A percentile compares a stretch with the other conserved stretches of the same genome.
These are phyloP conservation scores for Eucalyptus coolabah DNA, from an alignment of 345 rosid genomes.

Conservation along the genomic window DNA sequence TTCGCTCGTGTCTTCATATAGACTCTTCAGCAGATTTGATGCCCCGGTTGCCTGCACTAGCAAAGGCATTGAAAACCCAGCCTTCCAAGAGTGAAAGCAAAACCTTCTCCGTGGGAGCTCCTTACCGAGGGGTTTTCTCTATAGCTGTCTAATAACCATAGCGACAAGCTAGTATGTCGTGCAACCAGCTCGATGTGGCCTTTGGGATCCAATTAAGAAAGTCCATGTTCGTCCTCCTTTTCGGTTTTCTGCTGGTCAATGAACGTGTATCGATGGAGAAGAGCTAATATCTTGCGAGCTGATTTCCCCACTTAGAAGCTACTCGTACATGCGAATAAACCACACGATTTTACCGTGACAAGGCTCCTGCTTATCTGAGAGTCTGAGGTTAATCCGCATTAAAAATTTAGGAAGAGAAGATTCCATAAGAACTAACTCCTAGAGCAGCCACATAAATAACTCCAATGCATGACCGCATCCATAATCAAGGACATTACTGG, in stretches of 20 bases:
- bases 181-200: not conserved
- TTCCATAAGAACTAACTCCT: not conserved
- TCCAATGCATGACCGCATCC: not conserved
- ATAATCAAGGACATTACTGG: not conserved
- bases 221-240: not conserved
- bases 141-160: not conserved
- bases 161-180: not conserved
- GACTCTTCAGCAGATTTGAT: slow-evolving; percentile 62
- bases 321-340: not conserved
- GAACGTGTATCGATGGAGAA: not conserved
- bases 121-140: not conserved
- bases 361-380: not conserved
- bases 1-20: slow-evolving; percentile 70
- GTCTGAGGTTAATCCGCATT: not conserved
- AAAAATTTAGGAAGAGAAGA: not conserved
- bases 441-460: not conserved
- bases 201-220: not conserved
- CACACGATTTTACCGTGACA: not conserved
- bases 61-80: slow-evolving; percentile 29
- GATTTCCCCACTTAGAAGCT: not conserved
- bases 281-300: not conserved
- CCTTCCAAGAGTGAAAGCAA: slow-evolving; percentile 1
- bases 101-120: slow-evolving; percentile 2
- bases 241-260: not conserved
- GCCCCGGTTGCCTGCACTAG: slow-evolving; percentile 28